Evolutionary conservation across 1,284 basidiomycete species (phyloP).

Genomic region (Heterobasidion irregulare): DNA sequence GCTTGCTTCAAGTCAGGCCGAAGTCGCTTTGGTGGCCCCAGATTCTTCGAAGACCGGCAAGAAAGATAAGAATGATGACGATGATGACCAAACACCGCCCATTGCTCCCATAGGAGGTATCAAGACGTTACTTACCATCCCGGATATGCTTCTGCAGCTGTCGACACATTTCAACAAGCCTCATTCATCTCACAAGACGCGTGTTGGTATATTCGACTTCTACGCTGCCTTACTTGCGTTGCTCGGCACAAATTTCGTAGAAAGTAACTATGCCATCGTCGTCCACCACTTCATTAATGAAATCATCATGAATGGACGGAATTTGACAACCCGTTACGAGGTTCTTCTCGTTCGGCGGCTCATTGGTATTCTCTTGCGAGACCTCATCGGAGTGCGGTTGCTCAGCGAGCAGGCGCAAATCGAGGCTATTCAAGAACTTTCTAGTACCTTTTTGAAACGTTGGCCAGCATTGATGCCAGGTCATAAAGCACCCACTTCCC

Average conservation of each 20-base stretch:
- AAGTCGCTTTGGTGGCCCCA: slow-evolving; percentile 41
- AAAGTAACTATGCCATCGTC: slow-evolving; percentile 76
- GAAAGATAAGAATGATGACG: slow-evolving; percentile 34
- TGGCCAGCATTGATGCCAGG: slow-evolving; percentile 94
- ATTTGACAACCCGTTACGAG: slow-evolving; percentile 61
- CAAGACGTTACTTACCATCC: slow-evolving; percentile 68
- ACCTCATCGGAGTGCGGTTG: slow-evolving; percentile 83
- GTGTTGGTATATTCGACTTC: slow-evolving; percentile 85
- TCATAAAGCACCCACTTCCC: slow-evolving; percentile 62
- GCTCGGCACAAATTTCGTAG: slow-evolving; percentile 76
- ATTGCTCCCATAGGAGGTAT: slow-evolving; percentile 47
- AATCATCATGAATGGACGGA: slow-evolving; percentile 54
- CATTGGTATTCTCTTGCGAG: slow-evolving; percentile 72
- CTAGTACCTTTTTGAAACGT: slow-evolving; percentile 73
- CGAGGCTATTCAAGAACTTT: slow-evolving; percentile 81
- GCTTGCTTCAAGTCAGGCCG: slow-evolving; percentile 79
- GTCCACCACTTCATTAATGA: slow-evolving; percentile 76
- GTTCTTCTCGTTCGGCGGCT: slow-evolving; percentile 65
- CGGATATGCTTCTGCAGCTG: slow-evolving; percentile 79
- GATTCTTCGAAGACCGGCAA: slow-evolving; percentile 62
- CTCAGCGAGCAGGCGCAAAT: slow-evolving; percentile 93
- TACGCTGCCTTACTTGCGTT: slow-evolving; percentile 75
- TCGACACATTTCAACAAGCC: slow-evolving; percentile 77
- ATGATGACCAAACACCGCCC: slow-evolving; percentile 47
- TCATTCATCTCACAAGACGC: slow-evolving; percentile 57